Conservation (phyloP, 2,329 filamentous ascomycete genomes). For the Didymella glomerata region DNA sequence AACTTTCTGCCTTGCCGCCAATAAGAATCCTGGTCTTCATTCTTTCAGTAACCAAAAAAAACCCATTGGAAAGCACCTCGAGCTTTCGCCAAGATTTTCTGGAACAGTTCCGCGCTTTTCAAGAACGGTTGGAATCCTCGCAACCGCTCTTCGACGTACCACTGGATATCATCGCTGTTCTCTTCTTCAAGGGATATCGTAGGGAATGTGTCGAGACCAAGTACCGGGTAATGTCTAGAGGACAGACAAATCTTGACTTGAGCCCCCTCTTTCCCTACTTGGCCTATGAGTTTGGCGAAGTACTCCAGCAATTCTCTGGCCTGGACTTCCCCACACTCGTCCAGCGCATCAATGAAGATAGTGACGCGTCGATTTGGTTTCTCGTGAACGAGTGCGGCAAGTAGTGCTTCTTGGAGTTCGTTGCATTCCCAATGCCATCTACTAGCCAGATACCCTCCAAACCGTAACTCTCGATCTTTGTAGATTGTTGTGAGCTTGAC, state of each 20-base stretch:
- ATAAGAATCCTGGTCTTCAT: not conserved
- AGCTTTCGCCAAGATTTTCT: not conserved
- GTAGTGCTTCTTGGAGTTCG: not conserved
- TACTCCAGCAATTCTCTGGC: not conserved
- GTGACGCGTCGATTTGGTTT: not conserved
- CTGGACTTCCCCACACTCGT: not conserved
- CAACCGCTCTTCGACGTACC: not conserved
- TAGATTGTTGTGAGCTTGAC: not conserved
- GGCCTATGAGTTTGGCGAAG: not conserved
- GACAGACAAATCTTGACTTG: not conserved
- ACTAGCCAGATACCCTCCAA: not conserved
- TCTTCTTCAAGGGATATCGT: not conserved
- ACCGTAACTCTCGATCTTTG: not conserved
- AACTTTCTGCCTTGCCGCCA: not conserved
- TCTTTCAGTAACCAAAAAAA: not conserved
- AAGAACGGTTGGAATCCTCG: too few relatives aligned
- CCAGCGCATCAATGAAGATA: slow-evolving; percentile 1
- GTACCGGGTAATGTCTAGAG: slow-evolving; percentile 1
- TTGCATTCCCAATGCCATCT: not conserved
- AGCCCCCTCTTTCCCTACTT: not conserved
- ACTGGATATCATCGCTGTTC: not conserved
- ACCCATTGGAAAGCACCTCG: not conserved
- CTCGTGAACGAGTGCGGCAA: too few relatives aligned
- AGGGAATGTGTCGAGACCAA: not conserved
- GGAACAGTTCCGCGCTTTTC: too few relatives aligned